phyloP scores from a whole-genome alignment of 2,329 filamentous ascomycete genomes.

The Fusarium nygamai region DNA sequence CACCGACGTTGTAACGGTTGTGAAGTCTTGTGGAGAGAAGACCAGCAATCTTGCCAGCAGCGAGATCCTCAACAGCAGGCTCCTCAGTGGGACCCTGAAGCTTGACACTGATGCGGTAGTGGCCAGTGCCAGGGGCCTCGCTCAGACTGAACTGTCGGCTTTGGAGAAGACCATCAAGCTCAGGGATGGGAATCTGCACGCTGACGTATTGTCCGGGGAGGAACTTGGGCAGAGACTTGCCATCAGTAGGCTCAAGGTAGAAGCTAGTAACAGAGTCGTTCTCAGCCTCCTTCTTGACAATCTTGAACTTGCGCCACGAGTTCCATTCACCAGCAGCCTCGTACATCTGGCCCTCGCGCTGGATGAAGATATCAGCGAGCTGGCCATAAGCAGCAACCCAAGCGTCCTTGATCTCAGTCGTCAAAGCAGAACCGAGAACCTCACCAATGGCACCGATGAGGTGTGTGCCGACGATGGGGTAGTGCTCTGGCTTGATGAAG shows the following conservation, averaged over 20 bases:
- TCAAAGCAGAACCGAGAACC: slow-evolving; percentile 74
- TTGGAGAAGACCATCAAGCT: slow-evolving; percentile 69
- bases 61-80: slow-evolving; percentile 46
- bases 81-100: slow-evolving; percentile 59
- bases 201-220: slow-evolving; percentile 79
- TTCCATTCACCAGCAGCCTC: slow-evolving; percentile 57
- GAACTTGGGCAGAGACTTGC: slow-evolving; percentile 65
- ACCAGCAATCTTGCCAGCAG: slow-evolving; percentile 52
- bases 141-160: slow-evolving; percentile 80
- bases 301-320: slow-evolving; percentile 62
- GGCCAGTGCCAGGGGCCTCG: slow-evolving; percentile 63
- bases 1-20: slow-evolving; percentile 58
- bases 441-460: slow-evolving; percentile 74
- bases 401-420: slow-evolving; percentile 72
- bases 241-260: slow-evolving; percentile 72
- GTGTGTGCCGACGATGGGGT: slow-evolving; percentile 74
- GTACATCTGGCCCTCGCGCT: slow-evolving; percentile 70
- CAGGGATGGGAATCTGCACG: slow-evolving; percentile 68
- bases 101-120: slow-evolving; percentile 82
- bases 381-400: slow-evolving; percentile 78
- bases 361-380: slow-evolving; percentile 77
- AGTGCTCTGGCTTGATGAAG: slow-evolving; percentile 75
- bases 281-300: slow-evolving; percentile 70
- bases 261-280: slow-evolving; percentile 71
- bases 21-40: slow-evolving; percentile 65